Evolutionary conservation across 768 basidiomycete species (phyloP).

Genomic region (Scleroderma citrinum): DNA sequence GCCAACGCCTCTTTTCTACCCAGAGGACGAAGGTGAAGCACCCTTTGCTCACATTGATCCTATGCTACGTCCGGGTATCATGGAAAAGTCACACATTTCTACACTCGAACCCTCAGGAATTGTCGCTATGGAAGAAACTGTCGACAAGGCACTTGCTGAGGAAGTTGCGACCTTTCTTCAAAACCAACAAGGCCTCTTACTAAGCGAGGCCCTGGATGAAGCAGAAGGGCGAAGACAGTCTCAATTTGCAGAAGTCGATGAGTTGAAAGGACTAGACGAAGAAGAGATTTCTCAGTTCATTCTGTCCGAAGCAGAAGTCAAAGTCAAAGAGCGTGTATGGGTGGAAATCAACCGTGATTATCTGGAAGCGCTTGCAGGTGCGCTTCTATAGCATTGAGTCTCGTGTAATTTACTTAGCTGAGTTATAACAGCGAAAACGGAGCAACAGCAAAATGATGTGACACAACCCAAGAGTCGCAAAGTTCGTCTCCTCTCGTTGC

Average conservation of each 20-base stretch:
- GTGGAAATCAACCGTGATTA: conserved; percentile 92
- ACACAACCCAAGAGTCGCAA: conserved; percentile 59
- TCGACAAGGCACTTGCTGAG: conserved; percentile 56
- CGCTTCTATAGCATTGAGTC: conserved; percentile 4
- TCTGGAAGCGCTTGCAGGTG: conserved; percentile 76
- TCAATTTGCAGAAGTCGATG: conserved; percentile 45
- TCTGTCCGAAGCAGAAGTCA: conserved; percentile 73
- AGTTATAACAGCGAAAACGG: conserved; percentile 59
- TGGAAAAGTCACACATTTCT: conserved; percentile 7
- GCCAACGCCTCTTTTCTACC: conserved; percentile 36
- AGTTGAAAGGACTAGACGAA: conserved; percentile 78
- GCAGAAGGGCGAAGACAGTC: conserved; percentile 58
- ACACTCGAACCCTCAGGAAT: conserved; percentile 12
- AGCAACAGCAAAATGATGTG: conserved; percentile 39
- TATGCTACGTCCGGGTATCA: conserved; percentile 33
- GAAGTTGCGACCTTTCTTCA: conserved; percentile 67
- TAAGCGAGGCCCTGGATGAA: conserved; percentile 59
- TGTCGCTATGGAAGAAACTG: conserved; percentile 50
- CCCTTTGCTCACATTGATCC: conserved; percentile 51
- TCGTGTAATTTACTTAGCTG: conserved; percentile 38
- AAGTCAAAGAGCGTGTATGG: conserved; percentile 87
- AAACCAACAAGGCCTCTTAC: conserved; percentile 52
- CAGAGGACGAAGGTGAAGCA: conserved; percentile 38
- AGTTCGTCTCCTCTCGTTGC: conserved; percentile 53
- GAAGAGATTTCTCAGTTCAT: conserved; percentile 82